Conservation (phyloP, 345 rosid genomes). For the Eucalyptus decipiens region DNA sequence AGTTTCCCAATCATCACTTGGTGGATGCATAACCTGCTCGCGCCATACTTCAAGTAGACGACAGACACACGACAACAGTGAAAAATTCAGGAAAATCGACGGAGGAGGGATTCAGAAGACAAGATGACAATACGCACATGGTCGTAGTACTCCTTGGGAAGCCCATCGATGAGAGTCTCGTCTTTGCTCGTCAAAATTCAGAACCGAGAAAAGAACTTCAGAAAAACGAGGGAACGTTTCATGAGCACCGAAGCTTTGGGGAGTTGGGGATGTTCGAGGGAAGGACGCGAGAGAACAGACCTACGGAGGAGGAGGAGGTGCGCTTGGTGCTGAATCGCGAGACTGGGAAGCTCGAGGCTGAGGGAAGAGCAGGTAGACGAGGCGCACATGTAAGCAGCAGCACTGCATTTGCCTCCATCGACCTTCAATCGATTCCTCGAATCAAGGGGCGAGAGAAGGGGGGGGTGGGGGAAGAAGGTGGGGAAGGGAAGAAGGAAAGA, state of each 20-base stretch:
- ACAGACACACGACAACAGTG: too few species aligned
- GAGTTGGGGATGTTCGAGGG: accelerated
- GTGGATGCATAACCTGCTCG: accelerated
- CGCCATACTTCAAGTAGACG: too few species aligned
- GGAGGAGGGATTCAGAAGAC: too few species aligned
- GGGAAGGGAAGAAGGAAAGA: too few species aligned
- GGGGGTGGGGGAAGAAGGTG: too few species aligned
- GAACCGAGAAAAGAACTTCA: too few species aligned
- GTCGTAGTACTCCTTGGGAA: too few species aligned
- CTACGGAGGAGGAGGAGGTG: neutral
- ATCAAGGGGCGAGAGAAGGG: too few species aligned
- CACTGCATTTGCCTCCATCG: neutral
- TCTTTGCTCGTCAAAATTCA: too few species aligned
- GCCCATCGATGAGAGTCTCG: too few species aligned
- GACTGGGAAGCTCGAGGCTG: neutral
- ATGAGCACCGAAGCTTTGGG: neutral
- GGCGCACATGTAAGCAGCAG: neutral
- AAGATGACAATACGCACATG: too few species aligned
- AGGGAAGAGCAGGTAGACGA: neutral
- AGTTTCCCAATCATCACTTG: too few species aligned
- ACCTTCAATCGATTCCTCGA: neutral
- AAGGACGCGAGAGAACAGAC: neutral
- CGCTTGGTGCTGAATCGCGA: neutral
- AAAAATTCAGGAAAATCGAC: accelerated
- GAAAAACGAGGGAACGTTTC: neutral